Conservation (phyloP, 257 asterid genomes). For the Salvia hispanica region DNA sequence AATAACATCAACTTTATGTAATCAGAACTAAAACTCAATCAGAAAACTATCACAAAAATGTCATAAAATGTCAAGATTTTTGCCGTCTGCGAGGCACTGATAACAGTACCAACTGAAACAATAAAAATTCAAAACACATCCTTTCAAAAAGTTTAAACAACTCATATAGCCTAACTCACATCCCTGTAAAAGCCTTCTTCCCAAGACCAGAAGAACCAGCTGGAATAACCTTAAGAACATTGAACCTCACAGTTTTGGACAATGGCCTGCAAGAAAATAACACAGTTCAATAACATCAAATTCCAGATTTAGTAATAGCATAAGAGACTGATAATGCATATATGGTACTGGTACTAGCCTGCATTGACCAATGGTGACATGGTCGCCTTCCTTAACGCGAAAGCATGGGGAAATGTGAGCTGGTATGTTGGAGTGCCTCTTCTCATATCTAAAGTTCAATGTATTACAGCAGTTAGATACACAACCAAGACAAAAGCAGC, state of each 20-base stretch:
- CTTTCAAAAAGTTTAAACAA: constrained; percentile 2
- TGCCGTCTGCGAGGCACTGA: neutral
- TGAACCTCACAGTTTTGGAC: constrained; percentile 81
- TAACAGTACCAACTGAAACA: constrained; percentile 26
- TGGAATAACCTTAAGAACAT: constrained; percentile 74
- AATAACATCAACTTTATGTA: too few species aligned
- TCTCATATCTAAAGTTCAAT: constrained; percentile 56
- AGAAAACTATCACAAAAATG: constrained; percentile 6
- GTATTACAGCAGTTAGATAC: neutral
- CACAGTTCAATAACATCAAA: neutral
- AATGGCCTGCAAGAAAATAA: constrained; percentile 53
- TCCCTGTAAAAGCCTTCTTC: constrained; percentile 79
- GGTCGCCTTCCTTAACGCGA: constrained; percentile 82
- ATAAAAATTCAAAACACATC: constrained; percentile 4
- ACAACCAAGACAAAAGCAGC: neutral
- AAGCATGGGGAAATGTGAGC: constrained; percentile 87
- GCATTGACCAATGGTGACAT: constrained; percentile 84
- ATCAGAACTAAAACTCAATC: neutral
- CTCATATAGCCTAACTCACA: constrained; percentile 41
- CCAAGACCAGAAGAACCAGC: constrained; percentile 82
- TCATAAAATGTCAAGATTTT: constrained; percentile 27
- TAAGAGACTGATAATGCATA: neutral
- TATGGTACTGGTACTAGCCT: constrained; percentile 38
- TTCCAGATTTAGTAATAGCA: neutral
- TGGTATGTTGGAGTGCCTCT: constrained; percentile 78